A percentile compares a stretch with the other conserved stretches of the same genome.
phyloP scores from a whole-genome alignment of 768 basidiomycete species.

The Kwoniella bestiolae region DNA sequence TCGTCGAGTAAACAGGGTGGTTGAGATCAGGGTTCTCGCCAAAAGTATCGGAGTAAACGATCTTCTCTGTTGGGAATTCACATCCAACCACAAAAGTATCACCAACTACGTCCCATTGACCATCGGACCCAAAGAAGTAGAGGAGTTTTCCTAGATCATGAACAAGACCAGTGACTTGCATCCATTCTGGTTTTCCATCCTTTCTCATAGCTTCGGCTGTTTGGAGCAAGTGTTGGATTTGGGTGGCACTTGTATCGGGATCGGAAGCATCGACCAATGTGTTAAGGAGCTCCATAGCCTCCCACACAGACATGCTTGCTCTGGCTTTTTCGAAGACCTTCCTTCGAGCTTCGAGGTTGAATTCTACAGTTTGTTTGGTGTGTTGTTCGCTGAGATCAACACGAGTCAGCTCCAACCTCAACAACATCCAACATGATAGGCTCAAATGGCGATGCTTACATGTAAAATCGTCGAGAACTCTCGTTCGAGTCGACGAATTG shows the following conservation, averaged over 20 bases:
- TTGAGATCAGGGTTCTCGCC: slow-evolving; percentile 53
- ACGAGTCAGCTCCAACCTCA: too few species aligned
- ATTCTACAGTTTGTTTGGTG: slow-evolving; percentile 78
- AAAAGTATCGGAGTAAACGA: slow-evolving; percentile 55
- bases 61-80: slow-evolving; percentile 69
- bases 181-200: slow-evolving; percentile 57
- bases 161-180: slow-evolving; percentile 75
- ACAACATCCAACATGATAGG: too few species aligned
- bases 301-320: slow-evolving; percentile 66
- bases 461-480: slow-evolving; percentile 11
- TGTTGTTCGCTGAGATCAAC: slow-evolving; percentile 55
- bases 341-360: slow-evolving; percentile 73
- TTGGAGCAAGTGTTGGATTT: slow-evolving; percentile 88
- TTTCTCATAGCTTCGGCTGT: slow-evolving; percentile 57
- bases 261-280: slow-evolving; percentile 88
- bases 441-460: not conserved
- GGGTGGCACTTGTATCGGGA: slow-evolving; percentile 66
- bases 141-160: slow-evolving; percentile 90
- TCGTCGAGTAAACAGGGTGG: slow-evolving; percentile 46
- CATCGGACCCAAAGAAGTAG: slow-evolving; percentile 67
- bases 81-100: slow-evolving; percentile 84
- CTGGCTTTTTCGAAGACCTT: slow-evolving; percentile 71
- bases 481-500: slow-evolving; percentile 46
- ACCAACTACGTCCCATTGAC: slow-evolving; percentile 95
- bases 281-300: slow-evolving; percentile 66